Percentiles rank a stretch among this genome's conserved stretches.
Evolutionary conservation across 148 eudicot species (phyloP).

Genomic region (Salicornia ramosissima): DNA sequence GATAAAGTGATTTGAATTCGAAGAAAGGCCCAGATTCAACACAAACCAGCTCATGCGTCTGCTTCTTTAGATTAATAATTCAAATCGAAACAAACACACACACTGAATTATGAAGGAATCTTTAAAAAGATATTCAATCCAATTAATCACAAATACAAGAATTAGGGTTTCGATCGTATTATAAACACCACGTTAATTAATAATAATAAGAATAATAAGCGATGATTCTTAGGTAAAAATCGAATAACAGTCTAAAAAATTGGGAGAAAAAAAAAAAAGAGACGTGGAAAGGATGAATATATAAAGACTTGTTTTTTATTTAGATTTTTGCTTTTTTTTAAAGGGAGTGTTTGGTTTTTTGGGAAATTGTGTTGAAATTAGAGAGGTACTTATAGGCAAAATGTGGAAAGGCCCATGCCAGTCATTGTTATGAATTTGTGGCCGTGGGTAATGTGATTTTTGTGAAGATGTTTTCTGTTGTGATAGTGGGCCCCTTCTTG

Average conservation of each 20-base stretch:
- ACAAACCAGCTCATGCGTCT: constrained; percentile 84
- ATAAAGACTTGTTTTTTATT: too few relatives aligned
- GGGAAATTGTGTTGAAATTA: too few relatives aligned
- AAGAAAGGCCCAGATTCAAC: constrained; percentile 53
- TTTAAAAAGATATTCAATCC: neutral
- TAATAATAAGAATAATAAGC: neutral
- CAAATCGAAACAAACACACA: neutral
- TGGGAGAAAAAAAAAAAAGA: neutral
- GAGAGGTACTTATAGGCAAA: constrained; percentile 1
- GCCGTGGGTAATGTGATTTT: neutral
- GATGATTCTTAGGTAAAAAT: neutral
- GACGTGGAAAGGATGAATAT: too few relatives aligned
- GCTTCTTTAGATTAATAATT: neutral
- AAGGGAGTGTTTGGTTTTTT: neutral
- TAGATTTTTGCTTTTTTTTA: too few relatives aligned
- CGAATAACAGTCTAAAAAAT: neutral
- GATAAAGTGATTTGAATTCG: constrained; percentile 69
- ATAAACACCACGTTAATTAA: too few relatives aligned
- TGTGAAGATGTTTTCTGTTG: neutral
- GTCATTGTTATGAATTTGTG: neutral
- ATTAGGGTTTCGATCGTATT: neutral
- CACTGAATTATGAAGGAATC: neutral
- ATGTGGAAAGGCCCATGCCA: neutral
- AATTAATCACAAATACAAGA: neutral
- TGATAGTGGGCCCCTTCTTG: too few relatives aligned